A percentile compares a stretch with the other conserved stretches of the same genome.
Evolutionary conservation across 805 yeast genomes (phyloP).

Genomic region (Schwanniomyces yamadae): DNA sequence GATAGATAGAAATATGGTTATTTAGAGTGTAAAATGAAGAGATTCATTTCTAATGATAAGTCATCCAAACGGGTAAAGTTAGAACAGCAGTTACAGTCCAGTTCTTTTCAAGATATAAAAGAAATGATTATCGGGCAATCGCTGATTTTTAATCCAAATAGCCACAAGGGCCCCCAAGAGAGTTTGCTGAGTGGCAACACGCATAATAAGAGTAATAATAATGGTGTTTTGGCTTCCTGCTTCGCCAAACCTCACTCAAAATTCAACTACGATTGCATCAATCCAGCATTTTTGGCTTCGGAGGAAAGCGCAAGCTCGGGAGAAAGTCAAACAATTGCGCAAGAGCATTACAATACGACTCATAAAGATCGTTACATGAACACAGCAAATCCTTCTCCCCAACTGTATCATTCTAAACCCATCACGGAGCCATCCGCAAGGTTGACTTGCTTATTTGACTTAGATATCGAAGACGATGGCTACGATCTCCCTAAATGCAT

Average conservation of each 20-base stretch:
- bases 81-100: conserved; percentile 22
- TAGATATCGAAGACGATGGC: conserved; percentile 5
- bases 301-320: neutral
- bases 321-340: neutral
- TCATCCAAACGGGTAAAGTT: conserved; percentile 18
- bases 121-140: conserved; percentile 16
- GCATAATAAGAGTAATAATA: neutral
- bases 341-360: neutral
- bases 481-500: conserved; percentile 4
- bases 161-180: no score
- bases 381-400: neutral
- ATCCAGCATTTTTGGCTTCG: neutral
- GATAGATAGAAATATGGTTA: no score
- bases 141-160: no score
- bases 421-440: neutral
- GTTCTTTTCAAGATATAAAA: conserved; percentile 23
- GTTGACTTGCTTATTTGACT: conserved; percentile 2
- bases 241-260: conserved; percentile 1
- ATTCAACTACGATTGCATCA: conserved; percentile 5
- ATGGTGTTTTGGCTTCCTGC: conserved; percentile 1
- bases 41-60: conserved; percentile 6
- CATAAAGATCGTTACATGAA: neutral
- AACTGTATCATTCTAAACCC: no score
- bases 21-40: no score
- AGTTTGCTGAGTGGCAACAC: neutral